A percentile compares a stretch with the other conserved stretches of the same genome.
phyloP scores from a whole-genome alignment of 768 basidiomycete species.

The Mycena chlorophos region DNA sequence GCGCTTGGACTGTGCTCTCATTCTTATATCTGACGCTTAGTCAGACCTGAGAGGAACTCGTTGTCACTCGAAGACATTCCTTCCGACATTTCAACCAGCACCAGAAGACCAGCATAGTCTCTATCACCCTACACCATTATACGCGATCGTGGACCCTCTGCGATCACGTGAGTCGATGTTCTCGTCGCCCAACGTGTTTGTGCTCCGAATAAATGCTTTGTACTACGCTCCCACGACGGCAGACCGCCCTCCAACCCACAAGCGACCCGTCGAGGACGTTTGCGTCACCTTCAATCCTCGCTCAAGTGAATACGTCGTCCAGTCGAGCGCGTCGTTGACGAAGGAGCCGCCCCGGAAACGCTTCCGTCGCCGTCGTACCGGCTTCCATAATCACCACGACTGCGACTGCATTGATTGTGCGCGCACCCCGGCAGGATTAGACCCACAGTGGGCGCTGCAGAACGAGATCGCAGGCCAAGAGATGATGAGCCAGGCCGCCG shows the following conservation, averaged over 20 bases:
- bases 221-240: slow-evolving; percentile 13
- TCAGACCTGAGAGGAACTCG: slow-evolving; percentile 53
- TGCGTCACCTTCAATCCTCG: slow-evolving; percentile 13
- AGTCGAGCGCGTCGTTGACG: slow-evolving; percentile 2
- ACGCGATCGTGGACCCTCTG: slow-evolving; percentile 34
- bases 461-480: neutral
- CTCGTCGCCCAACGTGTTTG: slow-evolving; percentile 33
- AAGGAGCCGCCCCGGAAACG: slow-evolving; percentile 2
- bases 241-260: neutral
- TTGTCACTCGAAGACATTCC: slow-evolving; percentile 32
- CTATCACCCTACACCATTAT: slow-evolving; percentile 45
- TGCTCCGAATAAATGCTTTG: slow-evolving; percentile 27
- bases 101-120: slow-evolving; percentile 30
- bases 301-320: slow-evolving; percentile 3
- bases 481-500: neutral
- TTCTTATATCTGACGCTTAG: slow-evolving; percentile 11
- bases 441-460: neutral
- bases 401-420: neutral
- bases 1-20: slow-evolving; percentile 25
- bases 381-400: neutral
- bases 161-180: slow-evolving; percentile 27
- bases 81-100: slow-evolving; percentile 27
- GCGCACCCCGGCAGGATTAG: neutral
- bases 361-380: neutral
- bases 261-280: slow-evolving; percentile 7